Percentiles rank a stretch among this genome's conserved stretches.
These are phyloP conservation scores for Collybia mongolica DNA, from an alignment of 768 basidiomycete genomes.

Conservation along the genomic window DNA sequence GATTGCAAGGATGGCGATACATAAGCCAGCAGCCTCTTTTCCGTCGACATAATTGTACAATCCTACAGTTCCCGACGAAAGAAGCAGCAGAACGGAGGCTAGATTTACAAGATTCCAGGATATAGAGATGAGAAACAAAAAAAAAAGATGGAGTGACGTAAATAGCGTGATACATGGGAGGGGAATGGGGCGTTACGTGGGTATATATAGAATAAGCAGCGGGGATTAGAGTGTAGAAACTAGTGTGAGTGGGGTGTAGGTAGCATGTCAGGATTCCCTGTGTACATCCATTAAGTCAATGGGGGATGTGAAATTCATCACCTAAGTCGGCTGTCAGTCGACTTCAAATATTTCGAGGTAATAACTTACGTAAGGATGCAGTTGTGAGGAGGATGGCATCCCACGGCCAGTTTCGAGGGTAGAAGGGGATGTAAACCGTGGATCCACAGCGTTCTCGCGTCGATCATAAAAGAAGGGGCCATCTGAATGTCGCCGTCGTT, in stretches of 20 bases:
- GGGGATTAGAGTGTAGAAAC: too few relatives aligned
- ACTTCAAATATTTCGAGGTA: background rate
- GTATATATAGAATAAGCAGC: background rate
- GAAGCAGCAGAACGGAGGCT: too few relatives aligned
- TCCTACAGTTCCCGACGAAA: too few relatives aligned
- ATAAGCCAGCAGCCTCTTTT: too few relatives aligned
- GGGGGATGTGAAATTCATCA: conserved; percentile 43
- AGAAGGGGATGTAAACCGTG: conserved; percentile 3
- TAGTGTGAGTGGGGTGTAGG: too few relatives aligned
- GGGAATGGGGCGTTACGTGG: background rate
- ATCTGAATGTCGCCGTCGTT: conserved; percentile 27
- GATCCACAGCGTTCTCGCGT: conserved; percentile 9
- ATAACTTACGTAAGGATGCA: conserved; percentile 43
- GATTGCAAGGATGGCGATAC: too few relatives aligned
- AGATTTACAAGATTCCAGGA: too few relatives aligned
- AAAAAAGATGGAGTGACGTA: background rate
- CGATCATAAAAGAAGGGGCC: conserved; percentile 28
- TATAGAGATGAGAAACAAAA: background rate
- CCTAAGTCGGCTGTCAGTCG: conserved; percentile 21
- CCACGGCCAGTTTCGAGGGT: background rate
- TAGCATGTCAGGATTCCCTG: background rate
- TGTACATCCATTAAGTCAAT: conserved; percentile 34
- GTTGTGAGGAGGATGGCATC: conserved; percentile 18
- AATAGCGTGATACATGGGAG: background rate
- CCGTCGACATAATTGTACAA: too few relatives aligned